Conservation (phyloP, 2,329 filamentous ascomycete species). For the Nakataea oryzae region DNA sequence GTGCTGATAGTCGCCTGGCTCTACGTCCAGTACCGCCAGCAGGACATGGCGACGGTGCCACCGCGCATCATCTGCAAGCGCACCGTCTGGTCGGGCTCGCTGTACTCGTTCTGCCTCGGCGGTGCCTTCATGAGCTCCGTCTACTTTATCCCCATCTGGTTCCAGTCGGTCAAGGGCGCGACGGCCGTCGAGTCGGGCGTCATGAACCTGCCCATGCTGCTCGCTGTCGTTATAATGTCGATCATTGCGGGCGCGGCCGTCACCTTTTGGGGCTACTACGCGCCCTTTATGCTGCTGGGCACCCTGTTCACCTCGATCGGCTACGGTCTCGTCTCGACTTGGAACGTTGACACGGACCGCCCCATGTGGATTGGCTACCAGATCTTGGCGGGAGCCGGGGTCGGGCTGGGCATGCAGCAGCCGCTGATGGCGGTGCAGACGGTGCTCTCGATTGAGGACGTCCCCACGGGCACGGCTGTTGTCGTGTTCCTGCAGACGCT, state of each 20-base stretch:
- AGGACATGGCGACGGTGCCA: conserved; percentile 26
- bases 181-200: conserved; percentile 21
- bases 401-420: conserved; percentile 28
- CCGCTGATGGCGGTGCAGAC: conserved; percentile 29
- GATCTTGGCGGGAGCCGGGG: conserved; percentile 25
- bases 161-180: conserved; percentile 23
- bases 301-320: conserved; percentile 19
- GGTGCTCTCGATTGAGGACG: conserved; percentile 24
- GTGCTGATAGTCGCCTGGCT: conserved; percentile 18
- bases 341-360: conserved; percentile 17
- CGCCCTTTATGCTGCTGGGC: conserved; percentile 22
- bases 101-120: conserved; percentile 25
- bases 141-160: conserved; percentile 23
- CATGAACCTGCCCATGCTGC: conserved; percentile 20
- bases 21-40: conserved; percentile 19
- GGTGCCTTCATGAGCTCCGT: conserved; percentile 14
- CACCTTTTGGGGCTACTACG: conserved; percentile 25
- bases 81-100: conserved; percentile 19
- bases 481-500: conserved; percentile 26
- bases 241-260: conserved; percentile 17
- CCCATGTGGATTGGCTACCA: conserved; percentile 28
- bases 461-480: conserved; percentile 27
- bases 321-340: conserved; percentile 25
- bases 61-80: conserved; percentile 23
- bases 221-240: conserved; percentile 18